Percentiles rank a stretch among this genome's conserved stretches.
phyloP scores from a whole-genome alignment of 139 green algal species.

The Coelastrella sp. region DNA sequence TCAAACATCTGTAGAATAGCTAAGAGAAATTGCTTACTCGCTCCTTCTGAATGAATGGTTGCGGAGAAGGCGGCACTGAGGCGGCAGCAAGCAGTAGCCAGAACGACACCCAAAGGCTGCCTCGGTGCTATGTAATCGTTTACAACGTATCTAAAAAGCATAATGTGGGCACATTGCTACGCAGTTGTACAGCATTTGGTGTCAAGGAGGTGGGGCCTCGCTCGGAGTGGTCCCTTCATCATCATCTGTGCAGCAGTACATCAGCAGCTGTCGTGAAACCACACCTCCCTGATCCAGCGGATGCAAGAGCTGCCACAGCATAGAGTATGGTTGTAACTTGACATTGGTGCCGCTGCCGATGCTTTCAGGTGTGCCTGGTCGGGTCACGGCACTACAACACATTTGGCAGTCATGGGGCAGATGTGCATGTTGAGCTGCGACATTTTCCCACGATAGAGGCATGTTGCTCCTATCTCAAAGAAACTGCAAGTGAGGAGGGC shows the following conservation, averaged over 20 bases:
- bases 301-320: too few species aligned
- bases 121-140: conserved; percentile 45
- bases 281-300: neutral
- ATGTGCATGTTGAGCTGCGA: conserved; percentile 68
- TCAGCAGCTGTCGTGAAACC: neutral
- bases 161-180: conserved; percentile 41
- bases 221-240: too few species aligned
- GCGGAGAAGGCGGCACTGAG: neutral
- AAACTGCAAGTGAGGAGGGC: neutral
- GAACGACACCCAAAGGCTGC: neutral
- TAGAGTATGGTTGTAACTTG: neutral
- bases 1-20: neutral
- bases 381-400: conserved; percentile 87
- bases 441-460: conserved; percentile 32
- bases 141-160: conserved; percentile 48
- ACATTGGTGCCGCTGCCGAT: neutral
- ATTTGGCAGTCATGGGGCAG: conserved; percentile 90
- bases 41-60: neutral
- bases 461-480: conserved; percentile 4
- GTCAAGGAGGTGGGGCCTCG: conserved; percentile 22
- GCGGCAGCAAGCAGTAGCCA: conserved; percentile 17
- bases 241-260: too few species aligned
- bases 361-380: conserved; percentile 84
- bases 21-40: too few species aligned
- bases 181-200: conserved; percentile 46